Evolutionary conservation across 2,329 filamentous ascomycete genomes (phyloP).

Genomic region (Ophiocordyceps australis): DNA sequence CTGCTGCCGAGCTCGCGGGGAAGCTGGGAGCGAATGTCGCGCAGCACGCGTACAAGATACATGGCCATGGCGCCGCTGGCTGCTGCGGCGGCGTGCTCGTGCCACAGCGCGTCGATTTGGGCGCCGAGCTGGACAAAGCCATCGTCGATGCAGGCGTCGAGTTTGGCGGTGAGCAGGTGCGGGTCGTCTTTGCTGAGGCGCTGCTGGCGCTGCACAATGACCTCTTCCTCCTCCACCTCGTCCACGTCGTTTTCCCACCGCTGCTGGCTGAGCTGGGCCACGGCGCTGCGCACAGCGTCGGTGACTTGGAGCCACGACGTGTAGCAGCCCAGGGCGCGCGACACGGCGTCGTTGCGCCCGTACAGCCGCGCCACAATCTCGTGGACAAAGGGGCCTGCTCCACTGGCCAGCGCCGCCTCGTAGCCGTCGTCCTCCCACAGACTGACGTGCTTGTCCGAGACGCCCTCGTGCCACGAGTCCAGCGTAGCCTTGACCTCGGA

Average conservation of each 20-base stretch:
- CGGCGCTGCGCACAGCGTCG: slow-evolving; percentile 42
- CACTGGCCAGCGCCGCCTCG: slow-evolving; percentile 44
- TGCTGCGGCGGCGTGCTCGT: slow-evolving; percentile 21
- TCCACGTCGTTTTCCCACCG: slow-evolving; percentile 62
- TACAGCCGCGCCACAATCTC: slow-evolving; percentile 51
- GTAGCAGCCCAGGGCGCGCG: slow-evolving; percentile 43
- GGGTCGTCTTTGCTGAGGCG: slow-evolving; percentile 59
- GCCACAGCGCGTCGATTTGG: slow-evolving; percentile 32
- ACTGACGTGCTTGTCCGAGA: slow-evolving; percentile 28
- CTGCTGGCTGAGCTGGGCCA: slow-evolving; percentile 46
- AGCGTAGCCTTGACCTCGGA: slow-evolving; percentile 44
- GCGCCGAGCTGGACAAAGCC: slow-evolving; percentile 40
- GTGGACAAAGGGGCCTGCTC: slow-evolving; percentile 50
- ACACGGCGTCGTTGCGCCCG: slow-evolving; percentile 52
- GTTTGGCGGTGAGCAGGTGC: slow-evolving; percentile 36
- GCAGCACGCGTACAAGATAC: slow-evolving; percentile 55
- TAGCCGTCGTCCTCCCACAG: slow-evolving; percentile 53
- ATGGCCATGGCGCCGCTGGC: slow-evolving; percentile 34
- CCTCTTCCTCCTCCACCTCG: slow-evolving; percentile 57
- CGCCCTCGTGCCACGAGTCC: slow-evolving; percentile 36
- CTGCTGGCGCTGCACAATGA: slow-evolving; percentile 45
- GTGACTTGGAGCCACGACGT: slow-evolving; percentile 57
- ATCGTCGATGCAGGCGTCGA: slow-evolving; percentile 34
- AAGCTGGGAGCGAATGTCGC: slow-evolving; percentile 53
- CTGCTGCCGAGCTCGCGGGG: too few relatives aligned